phyloP scores from a whole-genome alignment of 2,329 filamentous ascomycete species.

The Myriangium duriaei region DNA sequence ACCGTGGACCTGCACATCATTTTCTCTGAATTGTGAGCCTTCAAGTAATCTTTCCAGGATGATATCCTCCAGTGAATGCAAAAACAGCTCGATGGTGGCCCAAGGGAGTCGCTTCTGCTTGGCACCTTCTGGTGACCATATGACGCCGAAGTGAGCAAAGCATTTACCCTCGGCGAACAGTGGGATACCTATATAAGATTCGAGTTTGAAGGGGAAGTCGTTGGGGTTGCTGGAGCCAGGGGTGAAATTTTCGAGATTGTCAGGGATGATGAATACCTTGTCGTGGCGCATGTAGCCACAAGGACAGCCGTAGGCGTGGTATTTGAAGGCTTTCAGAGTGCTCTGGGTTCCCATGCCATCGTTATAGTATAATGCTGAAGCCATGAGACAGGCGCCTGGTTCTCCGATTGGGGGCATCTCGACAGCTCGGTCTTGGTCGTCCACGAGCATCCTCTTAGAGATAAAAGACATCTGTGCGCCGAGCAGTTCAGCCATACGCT shows the following conservation, averaged over 20 bases:
- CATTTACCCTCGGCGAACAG: conserved; percentile 53
- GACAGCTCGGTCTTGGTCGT: conserved; percentile 45
- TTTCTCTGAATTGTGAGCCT: conserved; percentile 35
- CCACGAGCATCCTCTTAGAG: conserved; percentile 48
- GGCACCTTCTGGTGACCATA: conserved; percentile 55
- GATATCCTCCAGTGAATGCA: conserved; percentile 57
- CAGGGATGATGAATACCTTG: conserved; percentile 56
- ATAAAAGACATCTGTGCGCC: conserved; percentile 58
- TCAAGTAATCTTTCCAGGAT: conserved; percentile 46
- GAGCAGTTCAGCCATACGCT: conserved; percentile 50
- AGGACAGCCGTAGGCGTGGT: conserved; percentile 51
- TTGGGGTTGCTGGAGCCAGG: conserved; percentile 45
- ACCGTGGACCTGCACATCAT: conserved; percentile 18
- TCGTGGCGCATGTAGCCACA: conserved; percentile 60
- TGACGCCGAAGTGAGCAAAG: conserved; percentile 57
- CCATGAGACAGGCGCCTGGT: conserved; percentile 50
- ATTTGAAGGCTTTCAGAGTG: conserved; percentile 48
- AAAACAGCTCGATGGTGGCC: conserved; percentile 54
- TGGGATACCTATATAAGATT: conserved; percentile 55
- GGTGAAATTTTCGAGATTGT: conserved; percentile 44
- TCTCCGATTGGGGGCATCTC: conserved; percentile 50
- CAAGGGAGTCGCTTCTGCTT: conserved; percentile 45
- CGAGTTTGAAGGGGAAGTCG: conserved; percentile 46
- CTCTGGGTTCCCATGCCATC: conserved; percentile 42
- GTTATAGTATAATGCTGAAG: conserved; percentile 54